Percentiles rank a stretch among this genome's conserved stretches.
Evolutionary conservation across 2,329 filamentous ascomycete genomes (phyloP).

Genomic region (Penicillium sp.): DNA sequence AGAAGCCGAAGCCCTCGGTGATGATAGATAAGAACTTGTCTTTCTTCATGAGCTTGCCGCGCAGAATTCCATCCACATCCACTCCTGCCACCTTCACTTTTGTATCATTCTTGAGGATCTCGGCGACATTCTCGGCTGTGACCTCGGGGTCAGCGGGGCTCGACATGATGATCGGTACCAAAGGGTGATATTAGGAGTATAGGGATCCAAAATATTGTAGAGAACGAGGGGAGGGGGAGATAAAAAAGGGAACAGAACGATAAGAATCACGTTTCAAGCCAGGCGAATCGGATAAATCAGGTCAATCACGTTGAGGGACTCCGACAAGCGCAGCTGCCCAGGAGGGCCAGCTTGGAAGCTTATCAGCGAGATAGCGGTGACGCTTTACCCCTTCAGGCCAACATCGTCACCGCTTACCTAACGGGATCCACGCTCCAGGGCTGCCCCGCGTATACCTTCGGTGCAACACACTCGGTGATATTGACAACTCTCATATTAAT

Average conservation of each 20-base stretch:
- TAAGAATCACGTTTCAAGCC: not conserved
- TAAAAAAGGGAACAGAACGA: not conserved
- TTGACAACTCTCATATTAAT: conserved; percentile 4
- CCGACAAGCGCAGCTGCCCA: not conserved
- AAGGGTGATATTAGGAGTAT: not conserved
- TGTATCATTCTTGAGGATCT: conserved; percentile 67
- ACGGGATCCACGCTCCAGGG: conserved; percentile 5
- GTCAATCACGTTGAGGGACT: not conserved
- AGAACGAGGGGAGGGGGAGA: not conserved
- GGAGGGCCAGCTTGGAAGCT: conserved; percentile 1
- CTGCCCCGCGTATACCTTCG: conserved; percentile 21
- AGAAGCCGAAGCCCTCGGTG: conserved; percentile 84
- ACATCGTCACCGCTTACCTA: conserved; percentile 22
- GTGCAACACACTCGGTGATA: not conserved
- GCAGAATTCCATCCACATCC: conserved; percentile 82
- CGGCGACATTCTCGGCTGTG: conserved; percentile 64
- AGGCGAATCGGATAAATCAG: not conserved
- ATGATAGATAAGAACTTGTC: conserved; percentile 86
- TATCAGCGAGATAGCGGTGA: conserved; percentile 7
- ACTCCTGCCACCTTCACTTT: conserved; percentile 85
- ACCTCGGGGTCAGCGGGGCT: conserved; percentile 19
- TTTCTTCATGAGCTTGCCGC: conserved; percentile 89
- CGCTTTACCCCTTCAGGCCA: conserved; percentile 6
- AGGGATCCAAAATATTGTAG: not conserved
- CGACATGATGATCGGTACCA: conserved; percentile 11